Evolutionary conservation across 2,329 filamentous ascomycete genomes (phyloP), one percentile per base, ranked within the genome.

Genomic region (Paramyrothecium roridum): DNA sequence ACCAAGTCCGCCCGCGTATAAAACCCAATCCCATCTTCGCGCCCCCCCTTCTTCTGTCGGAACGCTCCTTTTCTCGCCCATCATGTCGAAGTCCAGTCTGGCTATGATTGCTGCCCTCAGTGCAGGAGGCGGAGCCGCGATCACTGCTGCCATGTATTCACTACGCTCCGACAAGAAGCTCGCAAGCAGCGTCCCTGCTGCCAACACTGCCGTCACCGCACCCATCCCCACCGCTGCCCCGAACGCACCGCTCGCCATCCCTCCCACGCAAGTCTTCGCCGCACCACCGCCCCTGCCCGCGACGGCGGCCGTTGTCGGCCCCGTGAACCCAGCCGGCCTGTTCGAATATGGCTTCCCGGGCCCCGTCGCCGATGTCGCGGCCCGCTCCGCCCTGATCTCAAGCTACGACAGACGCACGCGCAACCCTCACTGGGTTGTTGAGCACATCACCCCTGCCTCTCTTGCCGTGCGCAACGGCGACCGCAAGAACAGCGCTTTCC

Each of bases 361-460:
- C 56, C 95, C 95, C 33, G 78, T 96, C 43, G 82, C 88, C 65
- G 95, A 99, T 74, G 80, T 96, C 47, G 87, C 92, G 54, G 82
- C 82, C 54, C 88, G 91, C 40, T 78, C 85, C 23, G 89, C 91
- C 34, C 83, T 98, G 53, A 83, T 93, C 61, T 96, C 93, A 33
- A 87, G 89, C 65, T 99, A 88, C 82, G 93, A 99, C 76, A 91
- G 95, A 26, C 88, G 91, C 58, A 88, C 86, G 47, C 86, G 93
- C 69, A 99, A 99, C 75, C 95, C 95, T 30, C 83, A 90, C 71
- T 99, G 93, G 93, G 95, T 93, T 10, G 87, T 89, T 60, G 95
- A 99, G 78, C 95, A 99, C 79, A 97, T 99, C 73, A 99, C 95
- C 0, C 86, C 92, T 2, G 84, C 85, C 37, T 98, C 93, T 1